phyloP scores from a whole-genome alignment of 176 grass and related monocot genomes.

The Secale cereale region DNA sequence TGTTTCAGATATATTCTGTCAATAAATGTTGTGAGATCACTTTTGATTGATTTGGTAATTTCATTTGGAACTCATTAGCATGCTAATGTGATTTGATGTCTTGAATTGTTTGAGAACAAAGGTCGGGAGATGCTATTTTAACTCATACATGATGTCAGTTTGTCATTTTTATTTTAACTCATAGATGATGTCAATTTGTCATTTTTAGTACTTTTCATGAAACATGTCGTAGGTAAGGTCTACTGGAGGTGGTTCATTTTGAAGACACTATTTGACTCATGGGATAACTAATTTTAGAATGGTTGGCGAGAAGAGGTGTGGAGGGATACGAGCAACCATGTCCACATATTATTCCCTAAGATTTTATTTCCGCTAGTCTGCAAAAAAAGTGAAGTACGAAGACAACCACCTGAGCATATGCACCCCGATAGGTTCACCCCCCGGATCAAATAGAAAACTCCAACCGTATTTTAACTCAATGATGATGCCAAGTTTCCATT shows the following conservation, averaged over 20 bases:
- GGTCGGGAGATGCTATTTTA: background rate
- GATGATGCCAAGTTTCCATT: too few species aligned
- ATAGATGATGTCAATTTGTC: background rate
- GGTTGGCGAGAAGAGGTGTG: background rate
- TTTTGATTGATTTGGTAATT: background rate
- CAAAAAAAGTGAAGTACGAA: background rate
- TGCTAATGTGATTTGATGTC: background rate
- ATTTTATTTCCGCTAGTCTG: background rate
- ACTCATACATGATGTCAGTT: background rate
- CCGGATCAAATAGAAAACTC: background rate
- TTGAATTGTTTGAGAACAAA: background rate
- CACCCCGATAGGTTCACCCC: too few species aligned
- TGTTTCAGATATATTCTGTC: slow-evolving; percentile 6
- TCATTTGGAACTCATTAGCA: background rate
- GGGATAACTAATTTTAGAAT: background rate
- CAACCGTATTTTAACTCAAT: too few species aligned
- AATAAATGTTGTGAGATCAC: background rate
- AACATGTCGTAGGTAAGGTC: background rate
- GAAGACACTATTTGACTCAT: background rate
- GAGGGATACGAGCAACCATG: background rate
- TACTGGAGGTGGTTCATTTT: background rate
- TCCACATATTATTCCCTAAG: background rate
- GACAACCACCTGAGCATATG: background rate
- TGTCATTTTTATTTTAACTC: background rate
- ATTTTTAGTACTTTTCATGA: background rate